phyloP scores from a whole-genome alignment of 108 stramenopile species.

The Nitzschia palea region DNA sequence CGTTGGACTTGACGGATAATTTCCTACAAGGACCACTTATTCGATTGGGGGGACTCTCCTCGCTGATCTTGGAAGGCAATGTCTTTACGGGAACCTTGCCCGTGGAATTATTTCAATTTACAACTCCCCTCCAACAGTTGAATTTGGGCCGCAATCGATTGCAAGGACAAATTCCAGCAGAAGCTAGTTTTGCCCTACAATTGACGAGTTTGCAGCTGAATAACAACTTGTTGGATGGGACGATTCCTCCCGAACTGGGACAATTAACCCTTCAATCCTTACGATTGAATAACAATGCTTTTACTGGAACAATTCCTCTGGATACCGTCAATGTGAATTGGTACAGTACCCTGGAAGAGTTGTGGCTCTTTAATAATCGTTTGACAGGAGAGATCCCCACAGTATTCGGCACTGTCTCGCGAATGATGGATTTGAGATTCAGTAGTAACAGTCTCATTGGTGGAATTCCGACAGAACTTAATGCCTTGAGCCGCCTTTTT shows the following conservation, averaged over 20 bases:
- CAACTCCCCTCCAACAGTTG: constrained; percentile 7
- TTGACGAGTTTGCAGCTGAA: constrained; percentile 19
- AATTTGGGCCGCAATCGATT: constrained; percentile 24
- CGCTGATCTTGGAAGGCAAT: constrained; percentile 36
- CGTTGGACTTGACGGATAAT: constrained; percentile 12
- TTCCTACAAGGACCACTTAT: constrained; percentile 1
- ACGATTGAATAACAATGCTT: constrained; percentile 5
- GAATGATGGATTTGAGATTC: constrained; percentile 14
- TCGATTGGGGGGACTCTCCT: constrained; percentile 9
- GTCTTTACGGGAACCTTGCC: constrained; percentile 53
- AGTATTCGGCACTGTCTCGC: constrained; percentile 9
- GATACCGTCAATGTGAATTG: constrained; percentile 9
- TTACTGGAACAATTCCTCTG: constrained; percentile 21
- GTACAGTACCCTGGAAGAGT: constrained; percentile 11
- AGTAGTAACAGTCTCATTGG: constrained; percentile 16
- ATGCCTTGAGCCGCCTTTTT: constrained; percentile 6
- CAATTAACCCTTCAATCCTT: constrained; percentile 19
- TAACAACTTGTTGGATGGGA: constrained; percentile 22
- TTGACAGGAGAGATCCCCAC: constrained; percentile 18
- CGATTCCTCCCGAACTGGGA: constrained; percentile 24
- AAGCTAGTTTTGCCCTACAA: constrained; percentile 10
- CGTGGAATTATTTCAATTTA: constrained; percentile 44
- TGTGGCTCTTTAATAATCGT: constrained; percentile 26
- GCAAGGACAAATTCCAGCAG: constrained; percentile 19
- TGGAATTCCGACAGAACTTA: constrained; percentile 13